Conservation (phyloP, 1,139 yeast genomes). For the Saccharomyces hybrid region DNA sequence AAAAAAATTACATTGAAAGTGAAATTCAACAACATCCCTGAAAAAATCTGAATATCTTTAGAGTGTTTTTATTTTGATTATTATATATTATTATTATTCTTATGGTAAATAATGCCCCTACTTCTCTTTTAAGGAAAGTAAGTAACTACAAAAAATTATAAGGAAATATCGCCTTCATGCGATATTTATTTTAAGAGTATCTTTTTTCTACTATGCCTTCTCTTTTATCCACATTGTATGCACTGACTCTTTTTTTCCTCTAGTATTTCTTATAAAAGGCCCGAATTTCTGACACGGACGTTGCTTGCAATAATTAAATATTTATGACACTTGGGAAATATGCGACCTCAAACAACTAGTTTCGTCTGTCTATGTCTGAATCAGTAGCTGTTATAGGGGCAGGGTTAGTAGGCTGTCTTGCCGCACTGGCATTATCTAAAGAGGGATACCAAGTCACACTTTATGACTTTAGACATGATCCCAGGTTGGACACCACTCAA, state of each 20-base stretch:
- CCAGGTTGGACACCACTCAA: constrained; percentile 26
- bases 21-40: background rate
- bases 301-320: background rate
- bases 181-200: background rate
- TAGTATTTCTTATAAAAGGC: background rate
- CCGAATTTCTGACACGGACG: constrained; percentile 1
- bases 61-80: background rate
- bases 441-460: constrained; percentile 68
- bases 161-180: background rate
- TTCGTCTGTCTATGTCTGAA: background rate
- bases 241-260: background rate
- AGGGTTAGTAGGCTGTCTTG: constrained; percentile 84
- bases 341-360: background rate
- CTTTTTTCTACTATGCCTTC: background rate
- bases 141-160: background rate
- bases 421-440: constrained; percentile 69
- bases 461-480: constrained; percentile 52
- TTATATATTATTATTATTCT: constrained; percentile 1
- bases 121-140: background rate
- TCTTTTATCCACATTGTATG: background rate
- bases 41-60: background rate
- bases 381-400: constrained; percentile 62
- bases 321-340: background rate
- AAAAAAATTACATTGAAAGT: background rate
- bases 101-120: constrained; percentile 1